phyloP scores from a whole-genome alignment of 176 grass and related monocot genomes.

The Carex pumila region DNA sequence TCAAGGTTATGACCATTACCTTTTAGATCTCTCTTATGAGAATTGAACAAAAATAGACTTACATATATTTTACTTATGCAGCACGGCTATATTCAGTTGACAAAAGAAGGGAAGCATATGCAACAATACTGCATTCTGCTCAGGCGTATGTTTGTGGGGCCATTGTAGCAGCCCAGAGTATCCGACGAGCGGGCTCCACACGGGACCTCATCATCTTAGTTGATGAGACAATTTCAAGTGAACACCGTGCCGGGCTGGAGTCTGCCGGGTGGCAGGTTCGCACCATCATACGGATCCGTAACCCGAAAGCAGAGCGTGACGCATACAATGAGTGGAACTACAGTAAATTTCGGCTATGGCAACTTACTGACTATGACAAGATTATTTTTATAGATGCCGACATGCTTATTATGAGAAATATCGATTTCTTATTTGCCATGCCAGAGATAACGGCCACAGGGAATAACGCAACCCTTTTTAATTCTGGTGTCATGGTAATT shows the following conservation, averaged over 20 bases:
- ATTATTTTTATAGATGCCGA: constrained; percentile 95
- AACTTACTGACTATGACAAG: constrained; percentile 98
- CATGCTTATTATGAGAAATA: constrained; percentile 77
- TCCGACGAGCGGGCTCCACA: constrained; percentile 78
- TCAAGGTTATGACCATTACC: neutral
- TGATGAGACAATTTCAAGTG: constrained; percentile 52
- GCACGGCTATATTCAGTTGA: constrained; percentile 59
- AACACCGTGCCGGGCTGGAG: constrained; percentile 60
- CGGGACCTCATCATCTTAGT: constrained; percentile 89
- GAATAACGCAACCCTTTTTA: constrained; percentile 88
- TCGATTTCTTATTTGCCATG: constrained; percentile 85
- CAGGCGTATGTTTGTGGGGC: constrained; percentile 81
- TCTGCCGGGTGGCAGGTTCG: constrained; percentile 86
- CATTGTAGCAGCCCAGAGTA: constrained; percentile 85
- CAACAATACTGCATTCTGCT: constrained; percentile 87
- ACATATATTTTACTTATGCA: constrained; percentile 29
- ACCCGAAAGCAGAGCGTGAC: constrained; percentile 79
- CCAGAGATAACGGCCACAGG: constrained; percentile 82
- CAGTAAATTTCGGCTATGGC: constrained; percentile 95
- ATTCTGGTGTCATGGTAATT: constrained; percentile 91
- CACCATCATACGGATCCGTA: constrained; percentile 76
- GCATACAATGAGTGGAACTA: constrained; percentile 99
- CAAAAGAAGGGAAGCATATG: constrained; percentile 63
- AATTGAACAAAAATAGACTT: neutral
- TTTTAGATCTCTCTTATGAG: neutral